Evolutionary conservation across 2,329 filamentous ascomycete species (phyloP), one percentile per base, ranked within the genome.

Genomic region (Parastagonospora nodorum): DNA sequence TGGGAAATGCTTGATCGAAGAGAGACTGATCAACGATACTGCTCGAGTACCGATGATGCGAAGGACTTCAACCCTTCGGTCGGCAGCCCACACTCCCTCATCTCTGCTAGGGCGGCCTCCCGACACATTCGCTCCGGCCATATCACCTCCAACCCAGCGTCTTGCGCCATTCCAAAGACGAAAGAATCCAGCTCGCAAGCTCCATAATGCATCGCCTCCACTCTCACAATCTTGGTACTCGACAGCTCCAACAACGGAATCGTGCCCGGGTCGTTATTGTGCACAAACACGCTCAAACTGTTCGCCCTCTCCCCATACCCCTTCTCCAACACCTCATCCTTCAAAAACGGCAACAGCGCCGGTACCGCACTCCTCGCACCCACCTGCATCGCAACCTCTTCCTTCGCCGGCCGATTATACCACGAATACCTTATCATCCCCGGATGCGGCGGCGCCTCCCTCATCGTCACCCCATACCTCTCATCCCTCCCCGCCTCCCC

Each of bases 161-260:
- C 24, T 12, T 38, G 16, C 19, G 55, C 60, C 2, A 50, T 15
- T 2, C 38, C 19, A 24, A 46, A 56, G 11, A 63, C 38, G 15
- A 39, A 53, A 19, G 41, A 11, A 45, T 61, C 60, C 33, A 61
- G 29, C 28, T 45, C 40, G 14, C n/a, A 37, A 5, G 16, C 3
- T 2, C 37, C 42, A 19, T 28, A 51, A 44, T 50, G 37, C 11
- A 43, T n/a, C 8, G 45, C 45, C 48, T 63, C 60, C 1, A 61
- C 51, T 8, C 58, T 38, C 11, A 61, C 49, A 16, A 63, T 35
- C 12, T 38, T 41, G 19, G 31, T 47, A 8, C 30, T 8, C 14
- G 24, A 12, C 2, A n/a, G 10, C 30, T 14, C 42, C 12, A 31
- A 32, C 32, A 44, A 29, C 7, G 42, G 37, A 4, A 40, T 28